Base-by-base conservation (phyloP, 441 rosid genomes). In the Gossypium davidsonii region DNA sequence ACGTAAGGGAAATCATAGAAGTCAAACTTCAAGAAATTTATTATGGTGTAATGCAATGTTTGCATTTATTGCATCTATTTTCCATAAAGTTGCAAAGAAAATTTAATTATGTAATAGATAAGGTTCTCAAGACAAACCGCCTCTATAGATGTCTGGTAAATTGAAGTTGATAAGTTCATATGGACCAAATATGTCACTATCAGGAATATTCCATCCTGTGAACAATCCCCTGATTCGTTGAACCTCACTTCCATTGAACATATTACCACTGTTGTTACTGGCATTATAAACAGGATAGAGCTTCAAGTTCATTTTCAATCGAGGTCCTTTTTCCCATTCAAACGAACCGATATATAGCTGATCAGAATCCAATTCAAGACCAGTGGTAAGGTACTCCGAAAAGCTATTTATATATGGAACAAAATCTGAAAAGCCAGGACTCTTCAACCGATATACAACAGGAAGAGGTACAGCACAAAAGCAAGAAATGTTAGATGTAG, bases 361-460 rank as follows among this genome's bases (percentile, higher is more conserved):
- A 79, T 77, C 65, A 68, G 63, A 74, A 59, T 78, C 4, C 85
- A 95, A 76, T 0, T 53, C 2, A 65, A 92, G 96, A 55, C 96
- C 90, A 34, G 26, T 0, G 56, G 89, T 82, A 74, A 95, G 67
- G 81, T 88, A 88, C 2, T 60, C 14, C 85, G 76, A 73, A 77
- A 95, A 95, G 12, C 2, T 23, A 68, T 52, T 18, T 76, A 10
- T 70, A 67, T 91, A 95, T 57, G 89, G 86, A 56, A 2, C 11
- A 67, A 95, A 95, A 55, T 85, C 83, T 10, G 85, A 78, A 78
- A 92, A 81, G 73, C 99, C 98, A 12, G 99, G 99, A 88, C 98
- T 95, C 81, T 95, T 95, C 81, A 95, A 70, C 74, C 99, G 90
- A 74, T 92, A 95, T 70, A 82, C 95, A 71, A 92, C 78, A 42